Conservation (phyloP, 2,329 filamentous ascomycete species). For the Cadophora gregata region DNA sequence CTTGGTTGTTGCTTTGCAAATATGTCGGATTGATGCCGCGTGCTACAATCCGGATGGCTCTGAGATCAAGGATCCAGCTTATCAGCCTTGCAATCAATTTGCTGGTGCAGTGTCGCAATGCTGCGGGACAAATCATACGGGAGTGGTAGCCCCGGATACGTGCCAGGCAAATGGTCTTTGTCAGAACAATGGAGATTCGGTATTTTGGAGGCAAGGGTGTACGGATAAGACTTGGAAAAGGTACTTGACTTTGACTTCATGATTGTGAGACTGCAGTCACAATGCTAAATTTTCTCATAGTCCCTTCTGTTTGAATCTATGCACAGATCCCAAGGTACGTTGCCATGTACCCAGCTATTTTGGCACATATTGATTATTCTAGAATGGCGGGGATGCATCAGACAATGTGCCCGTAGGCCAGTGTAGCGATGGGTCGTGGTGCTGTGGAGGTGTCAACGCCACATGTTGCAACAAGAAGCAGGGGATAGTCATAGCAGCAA, state of each 20-base stretch:
- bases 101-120: constrained; percentile 15
- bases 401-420: constrained; percentile 14
- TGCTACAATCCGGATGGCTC: constrained; percentile 21
- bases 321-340: constrained; percentile 6
- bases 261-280: neutral
- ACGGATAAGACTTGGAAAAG: constrained; percentile 20
- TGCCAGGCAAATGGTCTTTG: constrained; percentile 18
- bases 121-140: constrained; percentile 21
- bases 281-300: neutral
- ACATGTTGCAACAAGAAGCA: constrained; percentile 17
- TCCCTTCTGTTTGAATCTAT: constrained; percentile 16
- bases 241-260: neutral
- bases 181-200: constrained; percentile 16
- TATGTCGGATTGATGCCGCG: neutral
- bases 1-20: neutral
- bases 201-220: constrained; percentile 17
- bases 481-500: constrained; percentile 17
- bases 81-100: constrained; percentile 25
- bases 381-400: constrained; percentile 10
- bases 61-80: constrained; percentile 11
- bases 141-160: constrained; percentile 11
- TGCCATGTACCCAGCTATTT: neutral
- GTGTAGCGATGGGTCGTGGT: constrained; percentile 18
- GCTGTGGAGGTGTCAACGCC: constrained; percentile 18
- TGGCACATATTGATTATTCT: neutral